Evolutionary conservation across 805 yeast genomes (phyloP).

Genomic region (Kluyveromyces aestuarii): DNA sequence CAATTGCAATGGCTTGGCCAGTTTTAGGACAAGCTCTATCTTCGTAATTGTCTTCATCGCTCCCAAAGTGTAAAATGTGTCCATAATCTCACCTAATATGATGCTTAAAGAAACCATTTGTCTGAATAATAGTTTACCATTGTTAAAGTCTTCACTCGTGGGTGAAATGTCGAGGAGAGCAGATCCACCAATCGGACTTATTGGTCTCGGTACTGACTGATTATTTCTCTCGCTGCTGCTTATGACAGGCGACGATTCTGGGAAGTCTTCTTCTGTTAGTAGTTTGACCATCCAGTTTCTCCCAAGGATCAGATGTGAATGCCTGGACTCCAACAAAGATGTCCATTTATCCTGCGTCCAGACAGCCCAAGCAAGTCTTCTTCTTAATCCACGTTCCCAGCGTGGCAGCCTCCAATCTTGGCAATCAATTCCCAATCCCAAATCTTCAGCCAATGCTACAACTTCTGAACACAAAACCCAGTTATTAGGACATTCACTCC

Average conservation of each 20-base stretch:
- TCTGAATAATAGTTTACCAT: conserved; percentile 61
- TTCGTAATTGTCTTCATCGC: conserved; percentile 49
- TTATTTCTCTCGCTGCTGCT: conserved; percentile 4
- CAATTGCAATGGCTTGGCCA: conserved; percentile 77
- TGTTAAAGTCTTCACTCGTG: conserved; percentile 47
- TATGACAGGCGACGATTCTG: conserved; percentile 44
- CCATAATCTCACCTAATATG: conserved; percentile 63
- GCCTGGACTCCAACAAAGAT: conserved; percentile 69
- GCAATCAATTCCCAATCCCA: conserved; percentile 88
- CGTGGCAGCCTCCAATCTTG: conserved; percentile 85
- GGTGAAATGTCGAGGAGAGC: conserved; percentile 22
- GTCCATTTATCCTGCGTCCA: conserved; percentile 90
- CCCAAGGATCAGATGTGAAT: conserved; percentile 67
- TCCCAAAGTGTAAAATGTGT: conserved; percentile 60
- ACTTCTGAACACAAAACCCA: conserved; percentile 86
- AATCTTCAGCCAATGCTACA: conserved; percentile 79
- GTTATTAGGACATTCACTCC: conserved; percentile 52
- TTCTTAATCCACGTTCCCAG: conserved; percentile 88
- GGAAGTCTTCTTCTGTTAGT: conserved; percentile 65
- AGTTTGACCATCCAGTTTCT: conserved; percentile 72
- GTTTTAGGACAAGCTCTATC: conserved; percentile 57
- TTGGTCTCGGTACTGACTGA: background rate
- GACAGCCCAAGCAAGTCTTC: conserved; percentile 93
- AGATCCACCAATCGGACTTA: conserved; percentile 10
- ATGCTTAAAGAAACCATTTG: conserved; percentile 57